Percentiles rank a stretch among this genome's conserved stretches.
Evolutionary conservation across 2,329 filamentous ascomycete species (phyloP).

Genomic region (Verticillium tricorpus): DNA sequence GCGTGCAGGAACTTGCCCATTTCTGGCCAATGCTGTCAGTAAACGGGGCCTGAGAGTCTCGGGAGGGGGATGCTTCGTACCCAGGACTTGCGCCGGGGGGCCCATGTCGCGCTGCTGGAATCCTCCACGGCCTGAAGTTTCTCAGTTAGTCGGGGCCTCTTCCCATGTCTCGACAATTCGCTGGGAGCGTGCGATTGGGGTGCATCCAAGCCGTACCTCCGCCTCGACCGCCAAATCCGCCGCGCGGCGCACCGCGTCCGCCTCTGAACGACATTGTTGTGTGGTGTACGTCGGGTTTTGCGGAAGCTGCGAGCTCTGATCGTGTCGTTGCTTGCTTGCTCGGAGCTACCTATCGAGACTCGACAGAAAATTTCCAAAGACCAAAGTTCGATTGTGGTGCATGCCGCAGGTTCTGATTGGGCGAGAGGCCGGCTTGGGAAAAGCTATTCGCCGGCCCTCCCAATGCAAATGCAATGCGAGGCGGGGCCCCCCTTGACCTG

Average conservation of each 20-base stretch:
- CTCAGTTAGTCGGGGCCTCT: background rate
- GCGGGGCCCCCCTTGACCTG: background rate
- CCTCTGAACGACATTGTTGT: conserved; percentile 12
- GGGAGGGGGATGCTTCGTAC: conserved; percentile 1
- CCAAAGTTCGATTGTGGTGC: conserved; percentile 9
- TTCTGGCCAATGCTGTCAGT: conserved; percentile 43
- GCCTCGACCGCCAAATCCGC: conserved; percentile 14
- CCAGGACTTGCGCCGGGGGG: conserved; percentile 13
- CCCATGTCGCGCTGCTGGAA: conserved; percentile 14
- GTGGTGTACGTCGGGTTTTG: background rate
- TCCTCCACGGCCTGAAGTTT: conserved; percentile 11
- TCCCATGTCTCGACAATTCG: background rate
- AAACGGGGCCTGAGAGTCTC: background rate
- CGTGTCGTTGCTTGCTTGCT: conserved; percentile 2
- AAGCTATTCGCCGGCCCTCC: background rate
- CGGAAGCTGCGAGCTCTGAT: conserved; percentile 9
- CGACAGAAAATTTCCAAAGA: conserved; percentile 14
- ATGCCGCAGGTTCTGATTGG: background rate
- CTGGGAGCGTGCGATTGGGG: background rate
- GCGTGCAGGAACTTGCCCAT: conserved; percentile 94
- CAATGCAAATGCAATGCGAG: background rate
- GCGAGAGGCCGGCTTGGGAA: background rate
- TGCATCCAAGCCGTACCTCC: conserved; percentile 2
- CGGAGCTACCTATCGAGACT: background rate
- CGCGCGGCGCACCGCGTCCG: conserved; percentile 14